Base-by-base conservation (phyloP, 2,329 filamentous ascomycete genomes). In the Fusarium sp. region DNA sequence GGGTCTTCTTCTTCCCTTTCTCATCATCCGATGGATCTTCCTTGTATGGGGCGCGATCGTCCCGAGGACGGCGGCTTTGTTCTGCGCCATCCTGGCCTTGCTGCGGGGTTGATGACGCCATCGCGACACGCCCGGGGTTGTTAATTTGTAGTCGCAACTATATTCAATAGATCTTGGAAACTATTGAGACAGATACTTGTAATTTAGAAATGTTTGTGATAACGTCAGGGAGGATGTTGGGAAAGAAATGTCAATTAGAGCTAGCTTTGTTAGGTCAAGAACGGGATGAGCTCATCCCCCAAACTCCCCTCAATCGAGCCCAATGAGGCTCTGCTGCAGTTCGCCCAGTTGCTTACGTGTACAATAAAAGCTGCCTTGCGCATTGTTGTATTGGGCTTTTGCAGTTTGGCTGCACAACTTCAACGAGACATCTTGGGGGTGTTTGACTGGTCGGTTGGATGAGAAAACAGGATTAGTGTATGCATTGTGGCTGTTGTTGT, bases 291-390 rank as follows among this genome's bases (percentile, higher is more conserved):
- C 24, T n/a, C 56, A 32, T 51, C 18, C 42, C 12, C 22, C 0
- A 14, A 8, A 50, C 22, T 27, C 20, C 22, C 46, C 46, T 22
- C 30, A 46, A 30, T 45, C 32, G 20, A 51, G 25, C n/a, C 30
- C 22, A 25, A 16, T 65, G 62, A 65, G 62, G 62, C 62, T 65
- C 62, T 65, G 52, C 32, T 27, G 10, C 15, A 34, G 60, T 63
- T 65, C 60, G 62, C 62, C 47, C 14, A 2, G 38, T 42, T 42
- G 20, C 52, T 43, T 56, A 65, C 62, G 62, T 51, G 62, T 56
- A 65, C 52, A 57, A 51, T 3, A 51, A 44, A 46, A 32, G 25
- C 20, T 44, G 62, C 62, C 60, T 65, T 59, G 24, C 16, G 24
- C 24, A 20, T 27, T 52, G 14, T 42, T 22, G 18, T 42, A 42